Evolutionary conservation across 805 yeast genomes (phyloP).

Genomic region (Grigorovia yakushimaensis): DNA sequence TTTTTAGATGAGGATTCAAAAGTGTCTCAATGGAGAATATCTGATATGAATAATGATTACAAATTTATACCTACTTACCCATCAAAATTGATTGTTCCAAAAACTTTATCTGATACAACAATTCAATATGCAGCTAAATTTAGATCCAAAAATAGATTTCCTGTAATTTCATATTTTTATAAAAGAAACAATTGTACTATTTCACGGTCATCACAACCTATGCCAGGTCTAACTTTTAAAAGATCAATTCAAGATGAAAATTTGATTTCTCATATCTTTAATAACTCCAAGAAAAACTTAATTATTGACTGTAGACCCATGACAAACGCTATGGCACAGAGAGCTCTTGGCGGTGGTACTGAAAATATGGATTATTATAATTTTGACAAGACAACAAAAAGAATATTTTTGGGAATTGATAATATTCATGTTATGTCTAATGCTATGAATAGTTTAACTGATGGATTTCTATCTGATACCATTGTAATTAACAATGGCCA

Average conservation of each 20-base stretch:
- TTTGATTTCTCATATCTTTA: slow-evolving; percentile 61
- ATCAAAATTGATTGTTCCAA: slow-evolving; percentile 54
- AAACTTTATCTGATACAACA: slow-evolving; percentile 69
- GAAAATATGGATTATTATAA: slow-evolving; percentile 85
- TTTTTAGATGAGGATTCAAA: too few species aligned
- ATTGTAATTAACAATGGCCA: slow-evolving; percentile 34
- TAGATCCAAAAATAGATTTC: slow-evolving; percentile 78
- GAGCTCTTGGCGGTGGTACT: slow-evolving; percentile 96
- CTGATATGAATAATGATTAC: slow-evolving; percentile 55
- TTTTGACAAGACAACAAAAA: slow-evolving; percentile 40
- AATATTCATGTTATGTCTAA: slow-evolving; percentile 95
- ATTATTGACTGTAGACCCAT: slow-evolving; percentile 89
- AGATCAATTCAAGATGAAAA: slow-evolving; percentile 89
- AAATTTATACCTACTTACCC: slow-evolving; percentile 74
- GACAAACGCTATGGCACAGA: slow-evolving; percentile 93
- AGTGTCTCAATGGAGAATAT: slow-evolving; percentile 53
- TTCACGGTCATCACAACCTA: slow-evolving; percentile 85
- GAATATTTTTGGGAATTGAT: slow-evolving; percentile 81
- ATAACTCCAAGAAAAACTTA: slow-evolving; percentile 50
- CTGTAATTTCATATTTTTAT: slow-evolving; percentile 71
- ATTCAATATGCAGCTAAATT: slow-evolving; percentile 75
- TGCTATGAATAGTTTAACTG: slow-evolving; percentile 52
- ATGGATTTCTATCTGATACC: slow-evolving; percentile 50
- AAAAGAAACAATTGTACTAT: slow-evolving; percentile 63
- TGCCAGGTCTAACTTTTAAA: slow-evolving; percentile 80